These are phyloP conservation scores for Stylosanthes scabra DNA, from an alignment of 331 rosid genomes.

Conservation along the genomic window DNA sequence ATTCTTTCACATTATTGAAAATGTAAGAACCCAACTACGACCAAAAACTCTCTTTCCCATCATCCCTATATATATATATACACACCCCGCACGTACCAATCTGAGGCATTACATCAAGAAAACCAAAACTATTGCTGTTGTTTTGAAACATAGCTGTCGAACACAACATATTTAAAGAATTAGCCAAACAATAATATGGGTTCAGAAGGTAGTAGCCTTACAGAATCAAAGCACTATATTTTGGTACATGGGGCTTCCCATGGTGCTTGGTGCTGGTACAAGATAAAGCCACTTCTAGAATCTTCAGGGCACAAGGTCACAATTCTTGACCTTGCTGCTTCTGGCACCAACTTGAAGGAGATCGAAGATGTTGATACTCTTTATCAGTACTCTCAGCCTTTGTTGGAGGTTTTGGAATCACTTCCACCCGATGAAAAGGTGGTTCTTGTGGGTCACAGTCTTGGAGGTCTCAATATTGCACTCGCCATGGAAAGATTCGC, in stretches of 20 bases:
- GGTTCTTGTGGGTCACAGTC: slow-evolving; percentile 71
- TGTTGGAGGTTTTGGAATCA: slow-evolving; percentile 50
- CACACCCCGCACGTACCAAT: no score
- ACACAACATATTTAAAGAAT: no score
- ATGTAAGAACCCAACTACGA: no score
- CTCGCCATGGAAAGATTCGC: slow-evolving; percentile 70
- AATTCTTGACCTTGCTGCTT: slow-evolving; percentile 59
- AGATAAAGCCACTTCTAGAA: slow-evolving; percentile 60
- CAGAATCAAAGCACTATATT: slow-evolving; percentile 47
- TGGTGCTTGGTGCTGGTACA: slow-evolving; percentile 83
- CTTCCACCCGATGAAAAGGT: slow-evolving; percentile 52
- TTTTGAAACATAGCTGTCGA: no score
- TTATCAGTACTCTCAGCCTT: slow-evolving; percentile 56
- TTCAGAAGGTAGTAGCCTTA: no score
- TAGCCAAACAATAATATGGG: no score
- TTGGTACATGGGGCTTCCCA: slow-evolving; percentile 72
- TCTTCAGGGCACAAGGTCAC: slow-evolving; percentile 61
- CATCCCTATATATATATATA: no score
- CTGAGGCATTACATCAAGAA: no score
- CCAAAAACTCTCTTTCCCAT: no score
- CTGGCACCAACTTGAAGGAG: slow-evolving; percentile 48
- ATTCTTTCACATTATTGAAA: no score
- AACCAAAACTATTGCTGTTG: no score
- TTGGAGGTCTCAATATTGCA: slow-evolving; percentile 66
- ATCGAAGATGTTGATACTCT: slow-evolving; percentile 48